Evolutionary conservation across 169 alveolate species (phyloP), one percentile per base, ranked within the genome.

Genomic region (Plasmodium malariae): DNA sequence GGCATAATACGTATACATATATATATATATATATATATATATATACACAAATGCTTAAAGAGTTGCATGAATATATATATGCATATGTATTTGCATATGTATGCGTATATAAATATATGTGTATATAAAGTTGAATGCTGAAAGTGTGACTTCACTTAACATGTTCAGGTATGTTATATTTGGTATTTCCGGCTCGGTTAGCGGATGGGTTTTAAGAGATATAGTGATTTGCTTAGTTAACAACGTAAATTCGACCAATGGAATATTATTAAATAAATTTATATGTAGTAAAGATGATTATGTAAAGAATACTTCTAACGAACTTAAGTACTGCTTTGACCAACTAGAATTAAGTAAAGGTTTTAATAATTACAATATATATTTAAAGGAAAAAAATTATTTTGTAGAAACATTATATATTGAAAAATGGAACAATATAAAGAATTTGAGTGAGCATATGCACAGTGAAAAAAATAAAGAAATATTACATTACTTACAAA

Each of bases 121-220:
- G 21, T 48, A 48, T n/a, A 5, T n/a, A 48, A 21, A 48, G 17
- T n/a, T n/a, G 17, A 48, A 48, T 48, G 12, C 21, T 5, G 17
- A 48, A 48, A n/a, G 17, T 48, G 12, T n/a, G 19, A 7, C 87
- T 12, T 55, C 49, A 24, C 14, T 21, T 7, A 74, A 14, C n/a
- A 80, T 80, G 90, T 28, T 65, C n/a, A 80, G 67, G 37, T 62
- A 80, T 60, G 30, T 80, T 68, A 9, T 80, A 21, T 68, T 21
- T 30, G 90, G 90, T 28, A 34, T 65, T 43, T 36, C 73, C 43
- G 85, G 90, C 9, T 68, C 83, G 14, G 3, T 80, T 30, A 80
- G 90, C 59, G 90, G 85, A 36, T 80, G 90, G 90, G n/a, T 80
- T 37, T 80, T 80, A 65, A 63, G 90, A 67, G 90, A 80, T 32